Conservation (phyloP, 495 filamentous ascomycete species). For the Hypoxylon lienhwacheense region DNA sequence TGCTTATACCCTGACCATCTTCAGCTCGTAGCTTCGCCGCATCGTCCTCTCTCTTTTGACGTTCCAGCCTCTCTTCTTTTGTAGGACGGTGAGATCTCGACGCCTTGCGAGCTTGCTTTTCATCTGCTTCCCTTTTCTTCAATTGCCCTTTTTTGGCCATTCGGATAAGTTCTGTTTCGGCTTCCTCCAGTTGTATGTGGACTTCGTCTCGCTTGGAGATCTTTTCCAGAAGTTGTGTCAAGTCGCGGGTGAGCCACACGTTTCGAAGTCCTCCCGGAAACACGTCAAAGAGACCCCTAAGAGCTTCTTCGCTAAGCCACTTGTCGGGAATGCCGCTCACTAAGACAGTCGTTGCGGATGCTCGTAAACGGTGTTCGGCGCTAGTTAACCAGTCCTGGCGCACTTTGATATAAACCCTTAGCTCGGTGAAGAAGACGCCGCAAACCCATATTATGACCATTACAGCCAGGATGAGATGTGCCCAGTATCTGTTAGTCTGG, state of each 20-base stretch:
- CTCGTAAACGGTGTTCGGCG: conserved; percentile 88
- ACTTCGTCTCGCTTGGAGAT: conserved; percentile 72
- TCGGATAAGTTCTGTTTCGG: conserved; percentile 81
- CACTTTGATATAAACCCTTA: conserved; percentile 89
- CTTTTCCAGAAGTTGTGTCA: conserved; percentile 83
- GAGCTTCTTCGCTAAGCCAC: conserved; percentile 80
- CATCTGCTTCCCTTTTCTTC: conserved; percentile 64
- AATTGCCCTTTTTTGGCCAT: conserved; percentile 75
- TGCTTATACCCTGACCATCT: conserved; percentile 68
- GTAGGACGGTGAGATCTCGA: conserved; percentile 48
- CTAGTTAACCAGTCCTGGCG: conserved; percentile 95
- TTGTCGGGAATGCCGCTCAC: conserved; percentile 86
- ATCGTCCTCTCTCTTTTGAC: conserved; percentile 55
- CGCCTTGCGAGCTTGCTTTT: conserved; percentile 61
- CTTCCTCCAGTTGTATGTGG: conserved; percentile 73
- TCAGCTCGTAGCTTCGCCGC: conserved; percentile 64
- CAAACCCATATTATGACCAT: conserved; percentile 80
- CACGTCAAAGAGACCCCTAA: conserved; percentile 88
- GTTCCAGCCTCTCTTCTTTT: conserved; percentile 53
- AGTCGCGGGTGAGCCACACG: conserved; percentile 95
- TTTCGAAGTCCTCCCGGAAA: conserved; percentile 95
- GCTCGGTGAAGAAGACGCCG: conserved; percentile 82
- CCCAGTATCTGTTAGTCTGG: conserved; percentile 80
- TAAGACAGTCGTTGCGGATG: conserved; percentile 94
- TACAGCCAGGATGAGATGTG: conserved; percentile 82